These are phyloP conservation scores for Myxozyma geophila DNA, from an alignment of 805 yeast species.

Conservation along the genomic window DNA sequence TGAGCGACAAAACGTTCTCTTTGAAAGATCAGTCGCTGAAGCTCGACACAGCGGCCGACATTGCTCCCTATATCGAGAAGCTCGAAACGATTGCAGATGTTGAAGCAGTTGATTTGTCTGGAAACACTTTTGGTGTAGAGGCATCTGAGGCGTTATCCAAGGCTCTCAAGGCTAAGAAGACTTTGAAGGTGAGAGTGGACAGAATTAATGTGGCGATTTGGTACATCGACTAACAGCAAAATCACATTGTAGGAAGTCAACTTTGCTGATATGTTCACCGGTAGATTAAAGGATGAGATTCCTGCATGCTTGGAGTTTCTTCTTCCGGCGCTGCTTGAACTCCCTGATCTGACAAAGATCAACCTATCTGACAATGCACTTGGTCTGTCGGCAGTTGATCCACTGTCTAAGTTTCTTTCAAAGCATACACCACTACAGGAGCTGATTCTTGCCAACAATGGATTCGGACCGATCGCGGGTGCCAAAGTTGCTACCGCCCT, in stretches of 20 bases:
- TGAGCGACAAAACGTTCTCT: conserved; percentile 21
- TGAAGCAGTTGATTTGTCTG: conserved; percentile 77
- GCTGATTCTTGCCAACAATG: conserved; percentile 88
- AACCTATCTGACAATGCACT: conserved; percentile 94
- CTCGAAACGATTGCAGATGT: conserved; percentile 47
- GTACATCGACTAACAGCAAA: neutral
- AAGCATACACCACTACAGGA: conserved; percentile 82
- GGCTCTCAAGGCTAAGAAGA: conserved; percentile 50
- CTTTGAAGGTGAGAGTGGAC: conserved; percentile 47
- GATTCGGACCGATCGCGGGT: conserved; percentile 98
- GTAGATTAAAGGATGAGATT: conserved; percentile 92
- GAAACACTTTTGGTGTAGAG: conserved; percentile 92
- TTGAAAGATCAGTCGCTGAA: conserved; percentile 47
- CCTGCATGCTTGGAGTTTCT: conserved; percentile 77
- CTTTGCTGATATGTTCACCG: conserved; percentile 92
- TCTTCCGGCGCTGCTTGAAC: conserved; percentile 71
- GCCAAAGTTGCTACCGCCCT: conserved; percentile 89
- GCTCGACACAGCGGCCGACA: conserved; percentile 72
- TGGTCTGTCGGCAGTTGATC: conserved; percentile 93
- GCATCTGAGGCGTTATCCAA: conserved; percentile 76
- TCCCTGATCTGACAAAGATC: conserved; percentile 70
- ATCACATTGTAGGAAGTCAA: conserved; percentile 46
- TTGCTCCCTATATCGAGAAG: conserved; percentile 68
- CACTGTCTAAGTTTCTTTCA: conserved; percentile 75
- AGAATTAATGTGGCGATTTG: neutral